Percentiles rank a stretch among this genome's conserved stretches.
Conservation (phyloP, 495 filamentous ascomycete genomes). For the Aspergillus hancockii region DNA sequence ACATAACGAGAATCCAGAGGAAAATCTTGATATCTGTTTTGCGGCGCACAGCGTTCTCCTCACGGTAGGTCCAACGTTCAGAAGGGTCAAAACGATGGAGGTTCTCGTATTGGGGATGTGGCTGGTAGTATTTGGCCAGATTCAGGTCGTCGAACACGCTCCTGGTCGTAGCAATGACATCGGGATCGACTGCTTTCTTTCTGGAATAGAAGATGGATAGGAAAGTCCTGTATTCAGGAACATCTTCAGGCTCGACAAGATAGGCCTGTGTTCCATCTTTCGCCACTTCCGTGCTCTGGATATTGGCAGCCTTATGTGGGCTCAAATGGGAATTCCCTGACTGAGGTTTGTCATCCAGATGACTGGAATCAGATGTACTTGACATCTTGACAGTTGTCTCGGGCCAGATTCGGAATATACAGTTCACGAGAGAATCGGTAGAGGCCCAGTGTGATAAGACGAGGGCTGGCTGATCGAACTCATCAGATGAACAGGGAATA, state of each 20-base stretch:
- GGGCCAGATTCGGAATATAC: background rate
- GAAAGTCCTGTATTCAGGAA: conserved; percentile 9
- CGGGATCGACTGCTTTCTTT: conserved; percentile 31
- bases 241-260: conserved; percentile 18
- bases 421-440: background rate
- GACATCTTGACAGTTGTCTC: background rate
- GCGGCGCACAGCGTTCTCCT: conserved; percentile 37
- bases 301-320: background rate
- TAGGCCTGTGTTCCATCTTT: conserved; percentile 9
- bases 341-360: background rate
- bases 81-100: conserved; percentile 51
- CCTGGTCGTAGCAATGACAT: conserved; percentile 55
- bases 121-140: conserved; percentile 48
- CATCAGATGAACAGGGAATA: background rate
- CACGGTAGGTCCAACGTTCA: conserved; percentile 48
- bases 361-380: background rate
- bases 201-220: conserved; percentile 15
- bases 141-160: conserved; percentile 50
- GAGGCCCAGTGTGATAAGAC: background rate
- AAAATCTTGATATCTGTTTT: conserved; percentile 49
- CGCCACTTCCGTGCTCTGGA: conserved; percentile 9
- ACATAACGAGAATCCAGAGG: conserved; percentile 67
- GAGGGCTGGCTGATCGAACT: background rate
- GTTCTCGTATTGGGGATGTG: conserved; percentile 52
- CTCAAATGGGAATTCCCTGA: background rate